Evolutionary conservation across 257 asterid genomes (phyloP), one percentile per base, ranked within the genome.

Genomic region (Asclepias syriaca): DNA sequence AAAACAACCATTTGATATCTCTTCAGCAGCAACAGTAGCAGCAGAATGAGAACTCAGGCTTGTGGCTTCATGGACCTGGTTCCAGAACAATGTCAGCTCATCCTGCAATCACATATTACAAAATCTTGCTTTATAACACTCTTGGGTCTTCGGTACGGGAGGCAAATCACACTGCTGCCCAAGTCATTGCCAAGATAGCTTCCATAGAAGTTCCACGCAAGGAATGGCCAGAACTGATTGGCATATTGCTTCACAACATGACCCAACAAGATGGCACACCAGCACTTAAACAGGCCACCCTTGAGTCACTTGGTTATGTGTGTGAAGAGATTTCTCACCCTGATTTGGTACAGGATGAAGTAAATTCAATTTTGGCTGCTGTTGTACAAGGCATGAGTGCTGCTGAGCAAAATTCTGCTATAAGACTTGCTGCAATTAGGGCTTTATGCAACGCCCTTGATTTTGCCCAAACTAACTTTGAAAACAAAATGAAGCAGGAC

Each of bases 191-290:
- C 24, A 92, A 90, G 87, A 73, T 88, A 32, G 96, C 98, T 61
- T 83, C 96, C 5, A 87, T 88, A 39, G 98, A 92, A 77, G 66
- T 92, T 71, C 90, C 97, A 21, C 77, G 87, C 8, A 92, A 92
- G 76, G 89, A 92, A 77, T 92, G 98, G 98, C 94, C 97, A 0
- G 96, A 90, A 67, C 92, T 92, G 40, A 87, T 92, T 74, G 91
- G 82, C 16, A 76, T 73, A 43, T 66, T 92, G 85, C 91, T 92
- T 16, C 80, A 77, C 32, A 87, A 88, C 72, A 87, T 92, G 97
- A 84, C 88, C 69, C 92, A 84, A 56, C 86, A 79, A 45, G 91
- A 87, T 68, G 83, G 79, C 48, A 84, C 96, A 60, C 75, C 93
- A 40, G 83, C 82, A 4, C 73, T 92, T 55, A 92, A 81, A 74